These are phyloP conservation scores for Pugionium cornutum DNA, from an alignment of 345 rosid species.

Conservation along the genomic window DNA sequence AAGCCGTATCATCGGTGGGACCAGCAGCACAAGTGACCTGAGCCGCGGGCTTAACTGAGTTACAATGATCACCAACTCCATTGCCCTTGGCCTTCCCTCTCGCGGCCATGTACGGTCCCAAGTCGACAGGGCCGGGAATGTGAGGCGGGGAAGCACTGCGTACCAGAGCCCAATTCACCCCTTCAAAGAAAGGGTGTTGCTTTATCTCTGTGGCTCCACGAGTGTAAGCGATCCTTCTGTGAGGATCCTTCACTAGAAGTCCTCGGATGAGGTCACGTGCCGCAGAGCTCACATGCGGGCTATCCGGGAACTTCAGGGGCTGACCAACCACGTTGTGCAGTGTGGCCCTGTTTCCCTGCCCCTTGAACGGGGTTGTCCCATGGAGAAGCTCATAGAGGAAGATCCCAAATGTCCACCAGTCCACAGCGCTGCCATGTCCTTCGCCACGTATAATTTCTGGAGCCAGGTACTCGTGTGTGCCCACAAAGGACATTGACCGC, in stretches of 20 bases:
- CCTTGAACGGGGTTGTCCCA: slow-evolving; percentile 90
- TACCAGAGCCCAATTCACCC: slow-evolving; percentile 92
- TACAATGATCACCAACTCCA: slow-evolving; percentile 34
- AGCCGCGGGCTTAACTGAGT: slow-evolving; percentile 22
- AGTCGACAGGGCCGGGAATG: slow-evolving; percentile 75
- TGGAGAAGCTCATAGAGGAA: slow-evolving; percentile 85
- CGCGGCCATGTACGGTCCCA: slow-evolving; percentile 46
- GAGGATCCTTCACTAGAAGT: slow-evolving; percentile 79
- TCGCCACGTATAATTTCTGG: slow-evolving; percentile 93
- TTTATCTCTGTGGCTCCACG: slow-evolving; percentile 97
- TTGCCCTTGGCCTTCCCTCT: slow-evolving; percentile 47
- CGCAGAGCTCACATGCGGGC: slow-evolving; percentile 57
- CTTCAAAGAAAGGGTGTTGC: slow-evolving; percentile 88
- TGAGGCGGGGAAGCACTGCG: slow-evolving; percentile 92
- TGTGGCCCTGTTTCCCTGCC: slow-evolving; percentile 89
- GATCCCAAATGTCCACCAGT: slow-evolving; percentile 98
- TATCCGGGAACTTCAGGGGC: slow-evolving; percentile 79
- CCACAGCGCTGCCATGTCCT: slow-evolving; percentile 96
- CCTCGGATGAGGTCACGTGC: slow-evolving; percentile 87
- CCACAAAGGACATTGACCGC: slow-evolving; percentile 92
- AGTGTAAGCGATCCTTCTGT: slow-evolving; percentile 71
- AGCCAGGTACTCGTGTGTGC: slow-evolving; percentile 90
- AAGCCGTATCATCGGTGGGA: slow-evolving; percentile 50
- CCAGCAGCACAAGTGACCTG: slow-evolving; percentile 40
- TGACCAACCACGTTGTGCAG: slow-evolving; percentile 87